Evolutionary conservation across 1,139 yeast species (phyloP).

Genomic region (Candida tunisiensis): DNA sequence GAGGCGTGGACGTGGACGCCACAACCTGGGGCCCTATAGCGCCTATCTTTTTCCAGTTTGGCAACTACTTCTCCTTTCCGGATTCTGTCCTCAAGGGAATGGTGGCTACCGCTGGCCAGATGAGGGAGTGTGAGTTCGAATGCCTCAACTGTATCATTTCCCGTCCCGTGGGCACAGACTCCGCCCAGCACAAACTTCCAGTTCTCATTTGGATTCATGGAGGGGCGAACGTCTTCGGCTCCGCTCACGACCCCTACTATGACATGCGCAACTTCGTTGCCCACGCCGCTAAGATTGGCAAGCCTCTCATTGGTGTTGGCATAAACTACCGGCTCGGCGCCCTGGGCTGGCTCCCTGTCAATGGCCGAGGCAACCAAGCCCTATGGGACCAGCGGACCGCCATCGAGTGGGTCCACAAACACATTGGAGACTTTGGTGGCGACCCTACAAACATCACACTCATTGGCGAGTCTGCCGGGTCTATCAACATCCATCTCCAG

Average conservation of each 20-base stretch:
- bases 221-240: constrained; percentile 16
- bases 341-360: constrained; percentile 23
- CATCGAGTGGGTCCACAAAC: constrained; percentile 18
- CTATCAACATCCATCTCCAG: constrained; percentile 8
- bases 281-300: constrained; percentile 7
- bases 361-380: constrained; percentile 20
- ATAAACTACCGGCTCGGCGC: constrained; percentile 24
- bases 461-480: constrained; percentile 21
- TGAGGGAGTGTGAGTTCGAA: too few relatives aligned
- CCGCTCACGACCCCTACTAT: constrained; percentile 15
- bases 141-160: constrained; percentile 9
- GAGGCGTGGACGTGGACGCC: too few relatives aligned
- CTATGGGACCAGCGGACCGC: constrained; percentile 24
- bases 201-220: constrained; percentile 18
- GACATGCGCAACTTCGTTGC: constrained; percentile 5
- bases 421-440: constrained; percentile 21
- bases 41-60: too few relatives aligned
- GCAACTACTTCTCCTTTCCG: too few relatives aligned
- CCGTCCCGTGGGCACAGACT: constrained; percentile 3
- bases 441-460: constrained; percentile 21
- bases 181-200: constrained; percentile 7
- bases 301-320: constrained; percentile 19
- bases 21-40: too few relatives aligned
- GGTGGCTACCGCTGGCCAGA: too few relatives aligned
- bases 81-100: too few relatives aligned